Conservation (phyloP, 768 basidiomycete species). For the Leccinellum luteum region DNA sequence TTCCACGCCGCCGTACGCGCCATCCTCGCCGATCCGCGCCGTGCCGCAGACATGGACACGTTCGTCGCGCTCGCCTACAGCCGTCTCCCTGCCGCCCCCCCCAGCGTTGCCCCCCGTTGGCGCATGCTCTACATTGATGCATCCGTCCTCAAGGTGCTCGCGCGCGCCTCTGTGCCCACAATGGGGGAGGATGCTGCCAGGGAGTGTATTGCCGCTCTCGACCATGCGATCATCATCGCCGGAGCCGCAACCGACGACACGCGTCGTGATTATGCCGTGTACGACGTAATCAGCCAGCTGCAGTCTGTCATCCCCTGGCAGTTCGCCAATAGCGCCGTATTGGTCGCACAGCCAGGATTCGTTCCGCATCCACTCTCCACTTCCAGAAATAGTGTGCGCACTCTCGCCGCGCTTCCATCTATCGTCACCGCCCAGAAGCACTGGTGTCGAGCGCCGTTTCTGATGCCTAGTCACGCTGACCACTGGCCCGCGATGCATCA, state of each 20-base stretch:
- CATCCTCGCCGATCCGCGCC: background rate
- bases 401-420: conserved; percentile 51
- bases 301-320: conserved; percentile 40
- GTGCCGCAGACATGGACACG: conserved; percentile 21
- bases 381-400: conserved; percentile 35
- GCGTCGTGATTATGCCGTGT: conserved; percentile 55
- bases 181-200: conserved; percentile 27
- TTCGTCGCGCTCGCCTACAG: conserved; percentile 50
- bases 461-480: conserved; percentile 58
- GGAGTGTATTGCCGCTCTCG: conserved; percentile 43
- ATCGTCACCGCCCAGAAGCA: conserved; percentile 50
- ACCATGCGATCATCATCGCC: conserved; percentile 73
- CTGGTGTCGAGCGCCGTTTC: conserved; percentile 59
- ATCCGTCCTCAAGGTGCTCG: conserved; percentile 55
- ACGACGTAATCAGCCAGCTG: conserved; percentile 56
- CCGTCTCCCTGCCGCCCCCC: conserved; percentile 42
- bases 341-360: conserved; percentile 3
- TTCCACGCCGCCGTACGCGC: conserved; percentile 12
- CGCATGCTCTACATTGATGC: conserved; percentile 76
- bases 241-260: conserved; percentile 39
- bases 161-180: conserved; percentile 23
- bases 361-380: conserved; percentile 4
- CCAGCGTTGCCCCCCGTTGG: conserved; percentile 44
- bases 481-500: conserved; percentile 79
- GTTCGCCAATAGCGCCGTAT: conserved; percentile 5